These are phyloP conservation scores for Myrica gale DNA, from an alignment of 306 rosid genomes.

Conservation along the genomic window DNA sequence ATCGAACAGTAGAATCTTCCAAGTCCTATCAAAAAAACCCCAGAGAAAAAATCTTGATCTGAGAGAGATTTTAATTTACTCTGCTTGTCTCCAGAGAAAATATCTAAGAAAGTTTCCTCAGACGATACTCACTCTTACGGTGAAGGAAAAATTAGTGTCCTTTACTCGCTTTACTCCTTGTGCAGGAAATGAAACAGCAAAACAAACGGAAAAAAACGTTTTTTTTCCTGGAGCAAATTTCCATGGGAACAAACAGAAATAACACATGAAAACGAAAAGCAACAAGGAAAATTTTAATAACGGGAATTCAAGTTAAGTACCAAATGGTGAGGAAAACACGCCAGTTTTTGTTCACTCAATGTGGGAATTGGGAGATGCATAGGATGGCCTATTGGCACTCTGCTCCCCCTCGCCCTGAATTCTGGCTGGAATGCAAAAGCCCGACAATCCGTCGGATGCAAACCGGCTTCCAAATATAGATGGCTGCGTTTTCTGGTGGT, in stretches of 20 bases:
- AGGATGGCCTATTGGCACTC: constrained; percentile 47
- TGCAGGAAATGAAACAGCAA: neutral
- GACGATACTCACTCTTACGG: neutral
- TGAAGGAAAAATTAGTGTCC: neutral
- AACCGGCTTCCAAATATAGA: constrained; percentile 56
- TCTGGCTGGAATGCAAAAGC: constrained; percentile 53
- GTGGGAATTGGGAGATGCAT: constrained; percentile 62
- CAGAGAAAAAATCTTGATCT: neutral
- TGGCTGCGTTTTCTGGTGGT: constrained; percentile 42
- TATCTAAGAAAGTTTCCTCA: neutral
- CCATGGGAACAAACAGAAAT: constrained; percentile 4
- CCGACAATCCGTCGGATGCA: constrained; percentile 38
- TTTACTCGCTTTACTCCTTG: neutral
- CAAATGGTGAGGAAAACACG: constrained; percentile 26
- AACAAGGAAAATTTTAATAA: neutral
- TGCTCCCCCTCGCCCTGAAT: constrained; percentile 53
- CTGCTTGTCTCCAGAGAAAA: neutral
- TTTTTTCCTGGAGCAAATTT: neutral
- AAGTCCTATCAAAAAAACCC: constrained; percentile 23
- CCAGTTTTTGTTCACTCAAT: constrained; percentile 30
- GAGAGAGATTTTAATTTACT: neutral
- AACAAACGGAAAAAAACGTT: neutral
- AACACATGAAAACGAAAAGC: neutral
- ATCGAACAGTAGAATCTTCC: constrained; percentile 26
- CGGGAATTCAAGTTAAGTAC: constrained; percentile 26